Conservation (phyloP, 1,284 basidiomycete species). For the Irpex sp. region DNA sequence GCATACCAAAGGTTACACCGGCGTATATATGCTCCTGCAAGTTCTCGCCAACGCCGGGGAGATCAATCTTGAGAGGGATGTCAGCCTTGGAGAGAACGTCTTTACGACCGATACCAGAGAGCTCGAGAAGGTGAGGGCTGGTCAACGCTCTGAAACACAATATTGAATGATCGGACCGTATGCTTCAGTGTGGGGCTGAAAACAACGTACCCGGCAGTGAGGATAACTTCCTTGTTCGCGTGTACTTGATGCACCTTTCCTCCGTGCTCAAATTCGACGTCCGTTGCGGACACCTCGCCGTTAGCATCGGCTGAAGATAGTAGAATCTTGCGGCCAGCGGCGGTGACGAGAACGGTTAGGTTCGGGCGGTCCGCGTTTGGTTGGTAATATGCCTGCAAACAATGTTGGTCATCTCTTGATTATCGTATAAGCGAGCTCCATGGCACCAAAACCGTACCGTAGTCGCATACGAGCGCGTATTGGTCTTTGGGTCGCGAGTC, state of each 20-base stretch:
- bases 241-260: conserved; percentile 16
- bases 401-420: neutral
- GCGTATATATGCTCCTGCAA: conserved; percentile 32
- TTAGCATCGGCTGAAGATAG: conserved; percentile 6
- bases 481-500: conserved; percentile 4
- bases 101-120: conserved; percentile 35
- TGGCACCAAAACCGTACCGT: conserved; percentile 7
- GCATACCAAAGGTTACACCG: conserved; percentile 6
- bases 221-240: conserved; percentile 23
- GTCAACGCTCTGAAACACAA: conserved; percentile 18
- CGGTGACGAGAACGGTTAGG: conserved; percentile 18
- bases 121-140: conserved; percentile 35
- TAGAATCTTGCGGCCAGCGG: conserved; percentile 13
- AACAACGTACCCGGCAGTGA: conserved; percentile 21
- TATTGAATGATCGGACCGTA: too few relatives aligned
- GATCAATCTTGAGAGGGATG: conserved; percentile 23
- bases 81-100: conserved; percentile 27
- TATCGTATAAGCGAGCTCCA: too few relatives aligned
- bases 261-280: conserved; percentile 23
- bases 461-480: conserved; percentile 18
- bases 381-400: conserved; percentile 15
- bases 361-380: conserved; percentile 18
- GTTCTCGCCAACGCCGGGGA: conserved; percentile 33
- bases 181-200: neutral
- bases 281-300: conserved; percentile 16